A percentile compares a stretch with the other conserved stretches of the same genome.
phyloP scores from a whole-genome alignment of 179 eudicot species.

The Camellia oleifera region DNA sequence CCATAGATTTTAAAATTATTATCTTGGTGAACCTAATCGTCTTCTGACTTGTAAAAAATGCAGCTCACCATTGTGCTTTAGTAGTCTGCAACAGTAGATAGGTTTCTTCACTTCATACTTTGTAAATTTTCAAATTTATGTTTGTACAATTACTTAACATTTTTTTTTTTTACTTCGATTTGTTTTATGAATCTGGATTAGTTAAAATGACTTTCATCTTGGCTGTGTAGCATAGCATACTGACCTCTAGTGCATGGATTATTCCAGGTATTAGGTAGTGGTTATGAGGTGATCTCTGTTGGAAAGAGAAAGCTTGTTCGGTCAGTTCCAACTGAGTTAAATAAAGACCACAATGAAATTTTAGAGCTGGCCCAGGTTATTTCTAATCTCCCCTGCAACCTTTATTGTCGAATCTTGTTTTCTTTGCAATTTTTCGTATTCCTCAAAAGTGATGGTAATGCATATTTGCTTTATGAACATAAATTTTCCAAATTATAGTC shows the following conservation, averaged over 20 bases:
- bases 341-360: slow-evolving; percentile 97
- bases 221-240: neutral
- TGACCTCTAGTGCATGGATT: neutral
- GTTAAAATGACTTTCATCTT: neutral
- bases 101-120: neutral
- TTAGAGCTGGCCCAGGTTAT: slow-evolving; percentile 93
- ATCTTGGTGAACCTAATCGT: neutral
- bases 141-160: neutral
- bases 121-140: neutral
- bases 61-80: neutral
- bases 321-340: slow-evolving; percentile 95
- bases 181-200: neutral
- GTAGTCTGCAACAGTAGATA: neutral
- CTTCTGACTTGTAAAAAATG: neutral
- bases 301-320: slow-evolving; percentile 92
- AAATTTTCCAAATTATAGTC: neutral
- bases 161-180: neutral
- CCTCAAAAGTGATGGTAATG: neutral
- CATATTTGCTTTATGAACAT: neutral
- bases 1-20: too few relatives aligned
- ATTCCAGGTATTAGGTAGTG: slow-evolving; percentile 85
- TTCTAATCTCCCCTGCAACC: neutral
- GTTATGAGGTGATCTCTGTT: slow-evolving; percentile 94
- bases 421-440: neutral
- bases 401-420: slow-evolving; percentile 1